phyloP scores from a whole-genome alignment of 2,329 filamentous ascomycete genomes.

The Alternaria arborescens region DNA sequence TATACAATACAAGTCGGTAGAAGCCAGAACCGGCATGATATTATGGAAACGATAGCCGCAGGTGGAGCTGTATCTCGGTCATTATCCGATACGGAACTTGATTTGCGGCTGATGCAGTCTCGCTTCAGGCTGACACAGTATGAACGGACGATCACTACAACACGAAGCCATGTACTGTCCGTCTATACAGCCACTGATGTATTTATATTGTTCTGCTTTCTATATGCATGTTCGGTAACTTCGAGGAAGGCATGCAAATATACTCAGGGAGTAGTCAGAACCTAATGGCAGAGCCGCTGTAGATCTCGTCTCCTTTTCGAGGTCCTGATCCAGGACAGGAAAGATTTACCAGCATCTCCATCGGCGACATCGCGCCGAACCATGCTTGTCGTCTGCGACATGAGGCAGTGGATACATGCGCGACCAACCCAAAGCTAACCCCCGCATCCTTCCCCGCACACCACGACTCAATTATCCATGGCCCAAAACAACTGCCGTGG shows the following conservation, averaged over 20 bases:
- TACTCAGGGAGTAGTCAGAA: neutral
- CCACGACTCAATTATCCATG: slow-evolving; percentile 6
- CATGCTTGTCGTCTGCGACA: neutral
- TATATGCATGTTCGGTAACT: neutral
- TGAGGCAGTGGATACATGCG: neutral
- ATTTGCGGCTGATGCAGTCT: neutral
- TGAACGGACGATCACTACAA: neutral
- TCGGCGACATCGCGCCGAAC: slow-evolving; percentile 11
- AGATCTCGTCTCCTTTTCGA: neutral
- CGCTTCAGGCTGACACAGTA: neutral
- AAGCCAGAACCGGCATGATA: neutral
- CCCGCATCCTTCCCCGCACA: slow-evolving; percentile 22
- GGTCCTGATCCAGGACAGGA: neutral
- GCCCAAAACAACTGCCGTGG: slow-evolving; percentile 4
- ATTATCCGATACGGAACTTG: neutral
- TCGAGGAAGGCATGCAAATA: neutral
- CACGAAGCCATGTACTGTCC: neutral
- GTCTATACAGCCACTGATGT: neutral
- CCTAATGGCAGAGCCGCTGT: neutral
- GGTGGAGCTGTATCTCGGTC: neutral
- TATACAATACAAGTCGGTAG: slow-evolving; percentile 11
- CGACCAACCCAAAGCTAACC: slow-evolving; percentile 1
- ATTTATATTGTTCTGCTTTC: no score
- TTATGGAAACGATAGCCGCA: neutral
- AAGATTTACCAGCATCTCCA: neutral